Evolutionary conservation across 1,284 basidiomycete species (phyloP).

Genomic region (Peniophora sp.): DNA sequence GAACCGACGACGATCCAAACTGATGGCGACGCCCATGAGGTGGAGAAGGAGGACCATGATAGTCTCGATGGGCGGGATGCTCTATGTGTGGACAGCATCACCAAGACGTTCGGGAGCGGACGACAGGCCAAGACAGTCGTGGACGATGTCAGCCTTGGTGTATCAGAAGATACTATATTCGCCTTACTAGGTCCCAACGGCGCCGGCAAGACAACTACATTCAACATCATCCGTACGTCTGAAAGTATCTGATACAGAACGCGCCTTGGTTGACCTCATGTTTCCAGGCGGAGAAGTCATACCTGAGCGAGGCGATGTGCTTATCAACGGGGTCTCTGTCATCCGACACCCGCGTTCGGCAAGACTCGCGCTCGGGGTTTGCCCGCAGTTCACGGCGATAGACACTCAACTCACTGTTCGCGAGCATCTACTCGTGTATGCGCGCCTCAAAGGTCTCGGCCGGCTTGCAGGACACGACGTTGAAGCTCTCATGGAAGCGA

Average conservation of each 20-base stretch:
- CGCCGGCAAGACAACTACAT: conserved; percentile 75
- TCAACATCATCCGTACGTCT: conserved; percentile 63
- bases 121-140: conserved; percentile 46
- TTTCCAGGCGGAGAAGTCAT: conserved; percentile 50
- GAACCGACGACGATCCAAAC: neutral
- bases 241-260: neutral
- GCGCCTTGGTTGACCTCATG: neutral
- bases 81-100: conserved; percentile 58
- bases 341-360: conserved; percentile 52
- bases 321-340: conserved; percentile 58
- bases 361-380: conserved; percentile 64
- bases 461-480: conserved; percentile 47
- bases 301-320: conserved; percentile 58
- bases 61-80: conserved; percentile 38
- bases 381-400: conserved; percentile 79
- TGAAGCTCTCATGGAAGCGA: conserved; percentile 48
- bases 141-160: conserved; percentile 66
- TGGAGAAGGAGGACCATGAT: conserved; percentile 46
- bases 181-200: conserved; percentile 77
- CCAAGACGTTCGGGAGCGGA: conserved; percentile 45
- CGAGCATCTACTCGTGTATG: conserved; percentile 66
- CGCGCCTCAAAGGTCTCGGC: conserved; percentile 58
- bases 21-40: conserved; percentile 28
- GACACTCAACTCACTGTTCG: conserved; percentile 70
- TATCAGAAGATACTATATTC: conserved; percentile 57